Evolutionary conservation across 192 early-diverging fungal genomes (phyloP).

Genomic region (Coemansia sp.): DNA sequence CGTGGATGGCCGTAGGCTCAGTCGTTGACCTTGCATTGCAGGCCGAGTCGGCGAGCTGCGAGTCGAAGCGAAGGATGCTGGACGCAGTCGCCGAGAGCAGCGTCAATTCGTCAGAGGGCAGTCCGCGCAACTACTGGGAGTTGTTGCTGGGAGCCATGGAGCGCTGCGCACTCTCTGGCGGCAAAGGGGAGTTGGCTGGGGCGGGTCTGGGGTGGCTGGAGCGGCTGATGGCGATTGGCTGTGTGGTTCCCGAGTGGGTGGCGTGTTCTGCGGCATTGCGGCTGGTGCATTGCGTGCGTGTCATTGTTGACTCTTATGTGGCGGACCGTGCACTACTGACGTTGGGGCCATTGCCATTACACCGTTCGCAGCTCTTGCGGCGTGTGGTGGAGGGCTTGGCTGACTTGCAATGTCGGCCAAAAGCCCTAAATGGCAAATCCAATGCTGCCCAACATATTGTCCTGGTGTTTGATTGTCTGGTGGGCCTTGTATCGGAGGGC

Average conservation of each 20-base stretch:
- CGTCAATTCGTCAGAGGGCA: constrained; percentile 2
- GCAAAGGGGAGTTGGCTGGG: constrained; percentile 20
- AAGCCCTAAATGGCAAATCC: constrained; percentile 1
- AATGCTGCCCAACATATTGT: constrained; percentile 22
- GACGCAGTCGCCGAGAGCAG: constrained; percentile 25
- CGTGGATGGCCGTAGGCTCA: constrained; percentile 29
- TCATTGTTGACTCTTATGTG: constrained; percentile 22
- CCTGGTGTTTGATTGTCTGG: constrained; percentile 27
- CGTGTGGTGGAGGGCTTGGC: constrained; percentile 29
- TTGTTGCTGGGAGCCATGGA: constrained; percentile 27
- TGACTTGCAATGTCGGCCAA: constrained; percentile 16
- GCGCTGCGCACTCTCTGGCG: constrained; percentile 16
- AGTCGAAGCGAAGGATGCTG: constrained; percentile 12
- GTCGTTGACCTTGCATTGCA: constrained; percentile 19
- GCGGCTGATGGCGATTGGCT: not conserved
- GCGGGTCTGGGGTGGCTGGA: constrained; percentile 36
- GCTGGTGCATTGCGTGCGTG: constrained; percentile 29
- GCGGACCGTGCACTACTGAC: constrained; percentile 22
- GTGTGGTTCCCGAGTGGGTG: constrained; percentile 31
- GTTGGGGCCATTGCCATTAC: constrained; percentile 19
- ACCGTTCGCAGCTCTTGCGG: constrained; percentile 21
- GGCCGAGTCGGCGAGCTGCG: not conserved
- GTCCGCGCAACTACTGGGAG: constrained; percentile 19
- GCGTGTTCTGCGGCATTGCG: constrained; percentile 16
- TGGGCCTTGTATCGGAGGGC: constrained; percentile 21